A percentile compares a stretch with the other conserved stretches of the same genome.
Evolutionary conservation across 1,284 basidiomycete genomes (phyloP).

Genomic region (Schizophyllum commune): DNA sequence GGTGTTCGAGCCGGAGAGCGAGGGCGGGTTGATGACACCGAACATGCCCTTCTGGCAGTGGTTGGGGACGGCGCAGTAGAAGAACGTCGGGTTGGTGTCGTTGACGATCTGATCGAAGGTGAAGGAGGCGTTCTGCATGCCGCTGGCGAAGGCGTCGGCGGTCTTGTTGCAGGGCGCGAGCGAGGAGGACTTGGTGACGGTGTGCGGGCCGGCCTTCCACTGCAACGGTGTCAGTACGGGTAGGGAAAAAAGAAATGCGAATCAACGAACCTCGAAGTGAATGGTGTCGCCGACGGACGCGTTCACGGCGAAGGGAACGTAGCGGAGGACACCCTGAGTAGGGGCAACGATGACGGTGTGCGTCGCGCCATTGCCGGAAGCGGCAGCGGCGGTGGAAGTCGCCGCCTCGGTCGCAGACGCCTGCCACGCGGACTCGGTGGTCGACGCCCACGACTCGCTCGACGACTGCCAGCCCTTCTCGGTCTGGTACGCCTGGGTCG

Average conservation of each 20-base stretch:
- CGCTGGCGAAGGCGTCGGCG: slow-evolving; percentile 52
- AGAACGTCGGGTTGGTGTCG: slow-evolving; percentile 62
- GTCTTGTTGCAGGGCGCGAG: slow-evolving; percentile 67
- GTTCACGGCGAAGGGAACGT: slow-evolving; percentile 65
- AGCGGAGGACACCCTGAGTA: slow-evolving; percentile 65
- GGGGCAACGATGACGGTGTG: slow-evolving; percentile 73
- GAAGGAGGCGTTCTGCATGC: slow-evolving; percentile 37
- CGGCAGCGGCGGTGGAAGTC: slow-evolving; percentile 25
- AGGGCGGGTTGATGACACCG: slow-evolving; percentile 67
- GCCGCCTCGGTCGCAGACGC: slow-evolving; percentile 12
- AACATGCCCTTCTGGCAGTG: slow-evolving; percentile 80
- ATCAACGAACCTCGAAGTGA: slow-evolving; percentile 31
- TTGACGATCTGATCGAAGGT: slow-evolving; percentile 64
- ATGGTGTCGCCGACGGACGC: slow-evolving; percentile 70
- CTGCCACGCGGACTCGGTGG: slow-evolving; percentile 30
- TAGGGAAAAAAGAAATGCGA: neutral
- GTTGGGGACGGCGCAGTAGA: slow-evolving; percentile 58
- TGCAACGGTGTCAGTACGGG: slow-evolving; percentile 16
- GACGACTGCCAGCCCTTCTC: neutral
- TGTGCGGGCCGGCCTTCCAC: slow-evolving; percentile 70
- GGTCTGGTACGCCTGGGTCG: slow-evolving; percentile 36
- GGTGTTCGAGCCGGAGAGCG: slow-evolving; percentile 31
- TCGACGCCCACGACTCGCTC: neutral
- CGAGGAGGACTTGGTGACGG: slow-evolving; percentile 65
- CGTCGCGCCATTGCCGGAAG: slow-evolving; percentile 43